These are phyloP conservation scores for Fusarium neocosmosporiellum DNA, from an alignment of 2,329 filamentous ascomycete species.

Conservation along the genomic window DNA sequence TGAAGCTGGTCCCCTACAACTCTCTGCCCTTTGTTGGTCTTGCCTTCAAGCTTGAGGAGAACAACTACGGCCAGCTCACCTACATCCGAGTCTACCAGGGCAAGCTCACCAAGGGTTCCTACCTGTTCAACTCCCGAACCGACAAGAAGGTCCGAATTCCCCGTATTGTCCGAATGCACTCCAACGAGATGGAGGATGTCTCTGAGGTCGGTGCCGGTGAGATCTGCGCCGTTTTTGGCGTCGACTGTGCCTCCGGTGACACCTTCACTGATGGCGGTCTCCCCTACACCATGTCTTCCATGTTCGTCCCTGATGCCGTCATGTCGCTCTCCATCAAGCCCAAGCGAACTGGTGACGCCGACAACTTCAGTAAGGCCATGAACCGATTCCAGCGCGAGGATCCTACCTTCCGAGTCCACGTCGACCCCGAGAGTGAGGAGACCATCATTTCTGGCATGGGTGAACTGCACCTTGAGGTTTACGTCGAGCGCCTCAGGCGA, in stretches of 20 bases:
- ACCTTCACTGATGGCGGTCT: constrained; percentile 96
- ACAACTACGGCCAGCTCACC: constrained; percentile 97
- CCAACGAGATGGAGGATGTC: constrained; percentile 99
- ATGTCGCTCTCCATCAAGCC: constrained; percentile 98
- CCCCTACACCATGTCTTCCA: constrained; percentile 95
- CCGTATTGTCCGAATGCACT: constrained; percentile 98
- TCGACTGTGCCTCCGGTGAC: constrained; percentile 97
- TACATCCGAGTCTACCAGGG: constrained; percentile 99
- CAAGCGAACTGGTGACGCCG: constrained; percentile 89
- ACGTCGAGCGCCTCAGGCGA: constrained; percentile 94
- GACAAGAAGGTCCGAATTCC: constrained; percentile 98
- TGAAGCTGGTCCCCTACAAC: constrained; percentile 93
- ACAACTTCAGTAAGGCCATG: constrained; percentile 98
- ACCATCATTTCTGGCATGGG: constrained; percentile 99
- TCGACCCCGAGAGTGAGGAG: constrained; percentile 92
- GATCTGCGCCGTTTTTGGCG: constrained; percentile 97
- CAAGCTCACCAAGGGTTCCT: constrained; percentile 85
- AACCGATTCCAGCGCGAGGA: constrained; percentile 98
- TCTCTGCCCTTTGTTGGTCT: constrained; percentile 93
- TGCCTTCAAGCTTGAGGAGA: constrained; percentile 99
- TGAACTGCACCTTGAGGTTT: constrained; percentile 95
- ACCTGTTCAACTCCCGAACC: constrained; percentile 92
- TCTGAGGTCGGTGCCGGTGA: constrained; percentile 93
- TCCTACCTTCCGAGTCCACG: constrained; percentile 94
- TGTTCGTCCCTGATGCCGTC: constrained; percentile 98